Base-by-base conservation (phyloP, 441 rosid genomes). In the Rhodomyrtus psidioides region DNA sequence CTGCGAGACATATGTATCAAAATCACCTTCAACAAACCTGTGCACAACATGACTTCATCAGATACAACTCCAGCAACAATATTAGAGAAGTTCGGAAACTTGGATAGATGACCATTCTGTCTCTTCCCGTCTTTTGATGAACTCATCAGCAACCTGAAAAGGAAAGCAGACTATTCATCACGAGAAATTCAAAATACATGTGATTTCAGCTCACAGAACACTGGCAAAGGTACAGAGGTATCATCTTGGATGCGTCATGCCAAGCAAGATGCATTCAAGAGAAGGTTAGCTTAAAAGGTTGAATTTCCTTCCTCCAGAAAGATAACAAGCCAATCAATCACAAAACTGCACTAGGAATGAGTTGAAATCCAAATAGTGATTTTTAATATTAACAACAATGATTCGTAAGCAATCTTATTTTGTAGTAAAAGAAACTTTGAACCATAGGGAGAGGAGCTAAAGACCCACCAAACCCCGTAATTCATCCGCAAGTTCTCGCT, bases 11-110 rank as follows among this genome's bases (percentile, higher is more conserved):
- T 97, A 96, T 3, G 94, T 87, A 85, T 96, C 94, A 81, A 97
- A 97, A 90, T 97, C 95, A 81, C 99, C 99, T 92, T 96, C 98
- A 56, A 97, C 88, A 89, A 97, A 97, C 99, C 99, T 97, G 93
- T 82, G 70, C 82, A 83, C 84, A 84, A 60, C 79, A 83, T 83
- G 30, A 84, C 86, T 27, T 55, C 54, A 49, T 90, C 84, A 89
- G 51, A 65, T 83, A 49, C 42, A 83, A 42, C 53, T 46, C 39
- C 55, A 56, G 23, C 30, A 58, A n/a, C 30, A 83, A 55, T n/a
- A 42, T 58, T 74, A 34, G 12, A 15, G 62, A 86, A 83, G 26
- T n/a, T 27, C 3, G 70, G 49, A 15, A 84, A 81, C 44, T 81
- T 53, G 81, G 82, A 85, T 46, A 51, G 84, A 89, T 86, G 85